These are phyloP conservation scores for Aethionema arabicum DNA, from an alignment of 345 rosid genomes.

Conservation along the genomic window DNA sequence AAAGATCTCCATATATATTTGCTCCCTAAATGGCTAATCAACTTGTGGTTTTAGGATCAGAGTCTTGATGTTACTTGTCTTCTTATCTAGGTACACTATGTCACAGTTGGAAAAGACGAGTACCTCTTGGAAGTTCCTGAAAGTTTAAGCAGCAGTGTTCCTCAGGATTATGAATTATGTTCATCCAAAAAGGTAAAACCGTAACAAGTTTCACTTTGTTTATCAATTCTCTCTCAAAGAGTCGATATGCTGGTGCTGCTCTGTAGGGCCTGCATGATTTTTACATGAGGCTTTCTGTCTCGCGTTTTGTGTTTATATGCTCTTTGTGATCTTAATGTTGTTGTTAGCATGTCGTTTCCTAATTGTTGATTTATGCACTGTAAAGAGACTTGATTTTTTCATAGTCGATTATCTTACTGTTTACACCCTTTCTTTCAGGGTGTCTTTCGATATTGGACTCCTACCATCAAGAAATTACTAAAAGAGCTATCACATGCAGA, in stretches of 20 bases:
- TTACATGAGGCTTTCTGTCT: constrained; percentile 10
- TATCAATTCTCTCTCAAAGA: constrained; percentile 10
- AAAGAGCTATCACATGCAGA: constrained; percentile 75
- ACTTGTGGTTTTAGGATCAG: constrained; percentile 22
- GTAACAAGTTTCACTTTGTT: constrained; percentile 5
- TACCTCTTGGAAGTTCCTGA: constrained; percentile 91
- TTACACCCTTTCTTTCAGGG: constrained; percentile 54
- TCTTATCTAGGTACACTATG: constrained; percentile 69
- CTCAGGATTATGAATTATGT: constrained; percentile 82
- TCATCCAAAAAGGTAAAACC: constrained; percentile 85
- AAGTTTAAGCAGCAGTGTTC: constrained; percentile 65
- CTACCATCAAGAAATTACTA: constrained; percentile 64
- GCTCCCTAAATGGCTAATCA: constrained; percentile 19
- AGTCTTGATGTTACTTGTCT: constrained; percentile 30
- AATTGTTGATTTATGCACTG: constrained; percentile 19
- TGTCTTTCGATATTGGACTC: constrained; percentile 85
- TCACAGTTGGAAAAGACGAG: constrained; percentile 86
- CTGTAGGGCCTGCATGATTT: background rate
- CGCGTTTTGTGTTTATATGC: background rate
- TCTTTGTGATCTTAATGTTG: constrained; percentile 3
- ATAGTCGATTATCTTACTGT: constrained; percentile 12
- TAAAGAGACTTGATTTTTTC: background rate
- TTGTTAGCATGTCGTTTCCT: constrained; percentile 14
- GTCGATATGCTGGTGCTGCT: constrained; percentile 1
- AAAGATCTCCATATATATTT: constrained; percentile 20